Percentiles rank a stretch among this genome's conserved stretches.
These are phyloP conservation scores for Aristolochia fimbriata DNA, from an alignment of 164 flowering plant genomes.

Conservation along the genomic window DNA sequence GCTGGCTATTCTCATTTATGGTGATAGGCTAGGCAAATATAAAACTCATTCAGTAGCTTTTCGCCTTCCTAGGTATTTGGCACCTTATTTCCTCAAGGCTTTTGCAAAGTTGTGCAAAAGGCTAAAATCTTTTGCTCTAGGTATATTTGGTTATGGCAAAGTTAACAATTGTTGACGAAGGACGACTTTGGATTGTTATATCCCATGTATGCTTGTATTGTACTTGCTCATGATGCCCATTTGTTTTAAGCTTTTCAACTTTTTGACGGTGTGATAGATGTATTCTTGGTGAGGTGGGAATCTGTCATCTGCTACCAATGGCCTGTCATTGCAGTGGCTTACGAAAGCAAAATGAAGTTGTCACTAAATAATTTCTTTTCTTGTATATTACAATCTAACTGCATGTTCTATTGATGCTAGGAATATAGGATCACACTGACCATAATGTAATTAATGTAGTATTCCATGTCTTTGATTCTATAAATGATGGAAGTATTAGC, in stretches of 20 bases:
- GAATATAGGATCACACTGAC: slow-evolving; percentile 68
- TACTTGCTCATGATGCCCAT: no score
- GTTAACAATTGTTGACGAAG: slow-evolving; percentile 54
- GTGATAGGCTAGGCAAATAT: no score
- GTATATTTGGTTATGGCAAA: slow-evolving; percentile 73
- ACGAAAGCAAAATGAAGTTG: background rate
- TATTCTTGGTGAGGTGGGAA: no score
- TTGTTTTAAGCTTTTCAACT: no score
- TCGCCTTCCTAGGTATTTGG: no score
- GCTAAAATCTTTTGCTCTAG: slow-evolving; percentile 60
- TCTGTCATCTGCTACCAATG: no score
- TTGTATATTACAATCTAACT: no score
- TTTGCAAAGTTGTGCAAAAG: slow-evolving; percentile 68
- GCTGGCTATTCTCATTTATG: no score
- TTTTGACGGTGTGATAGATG: no score
- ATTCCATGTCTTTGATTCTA: slow-evolving; percentile 70
- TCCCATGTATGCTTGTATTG: slow-evolving; percentile 36
- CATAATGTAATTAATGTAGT: slow-evolving; percentile 54
- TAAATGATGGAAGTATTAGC: slow-evolving; percentile 67
- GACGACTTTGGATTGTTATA: slow-evolving; percentile 76
- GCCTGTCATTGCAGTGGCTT: background rate
- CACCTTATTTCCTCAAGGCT: no score
- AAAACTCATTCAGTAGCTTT: no score
- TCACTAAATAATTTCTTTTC: no score
- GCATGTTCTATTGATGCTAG: slow-evolving; percentile 18